Percentiles rank a stretch among this genome's conserved stretches.
These are phyloP conservation scores for Trichoderma cornu-damae DNA, from an alignment of 2,329 filamentous ascomycete species.

Conservation along the genomic window DNA sequence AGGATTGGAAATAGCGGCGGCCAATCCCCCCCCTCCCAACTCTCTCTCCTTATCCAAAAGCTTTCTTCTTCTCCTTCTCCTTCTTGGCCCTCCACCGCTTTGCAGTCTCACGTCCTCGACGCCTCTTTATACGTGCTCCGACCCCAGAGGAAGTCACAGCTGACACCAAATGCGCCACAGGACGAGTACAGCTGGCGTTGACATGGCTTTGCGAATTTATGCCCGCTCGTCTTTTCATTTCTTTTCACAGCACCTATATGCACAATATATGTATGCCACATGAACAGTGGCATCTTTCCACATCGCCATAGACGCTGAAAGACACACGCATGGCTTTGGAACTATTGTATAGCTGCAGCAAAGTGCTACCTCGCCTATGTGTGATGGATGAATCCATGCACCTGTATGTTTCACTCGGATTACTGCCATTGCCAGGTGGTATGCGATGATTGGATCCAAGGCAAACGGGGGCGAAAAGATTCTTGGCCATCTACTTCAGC, in stretches of 20 bases:
- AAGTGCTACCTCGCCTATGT: background rate
- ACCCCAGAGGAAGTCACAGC: background rate
- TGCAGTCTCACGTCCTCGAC: too few species aligned
- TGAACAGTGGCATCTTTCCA: background rate
- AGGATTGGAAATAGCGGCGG: background rate
- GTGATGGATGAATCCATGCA: background rate
- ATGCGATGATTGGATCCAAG: slow-evolving; percentile 5
- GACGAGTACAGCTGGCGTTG: background rate
- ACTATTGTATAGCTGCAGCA: slow-evolving; percentile 1
- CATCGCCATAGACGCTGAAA: background rate
- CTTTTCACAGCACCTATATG: background rate
- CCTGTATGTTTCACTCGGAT: slow-evolving; percentile 7
- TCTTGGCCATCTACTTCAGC: background rate
- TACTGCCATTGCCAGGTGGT: slow-evolving; percentile 7
- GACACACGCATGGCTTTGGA: background rate
- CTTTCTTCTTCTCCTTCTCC: background rate
- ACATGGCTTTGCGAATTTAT: background rate
- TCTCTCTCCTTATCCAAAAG: background rate
- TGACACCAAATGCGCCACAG: background rate
- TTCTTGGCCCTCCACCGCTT: too few species aligned
- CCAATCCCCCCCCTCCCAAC: too few species aligned
- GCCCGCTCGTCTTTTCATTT: background rate
- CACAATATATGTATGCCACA: background rate
- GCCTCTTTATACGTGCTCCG: background rate
- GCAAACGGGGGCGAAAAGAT: background rate